phyloP scores from a whole-genome alignment of 768 basidiomycete genomes.

The Russula olivacea region DNA sequence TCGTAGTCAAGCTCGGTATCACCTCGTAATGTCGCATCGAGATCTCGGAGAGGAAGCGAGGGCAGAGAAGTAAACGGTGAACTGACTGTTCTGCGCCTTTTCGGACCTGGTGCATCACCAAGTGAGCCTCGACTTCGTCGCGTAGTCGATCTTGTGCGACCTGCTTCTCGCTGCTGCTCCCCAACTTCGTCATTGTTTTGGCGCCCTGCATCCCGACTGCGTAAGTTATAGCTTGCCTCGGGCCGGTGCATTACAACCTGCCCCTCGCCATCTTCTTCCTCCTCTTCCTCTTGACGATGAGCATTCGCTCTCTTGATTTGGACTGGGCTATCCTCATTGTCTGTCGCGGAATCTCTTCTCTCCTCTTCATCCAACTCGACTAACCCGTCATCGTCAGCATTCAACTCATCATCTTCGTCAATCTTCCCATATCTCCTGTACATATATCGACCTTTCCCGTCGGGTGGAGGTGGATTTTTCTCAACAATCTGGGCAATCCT shows the following conservation, averaged over 20 bases:
- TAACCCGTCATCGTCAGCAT: background rate
- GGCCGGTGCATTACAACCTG: background rate
- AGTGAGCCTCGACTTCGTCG: background rate
- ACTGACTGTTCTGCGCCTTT: constrained; percentile 7
- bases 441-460: constrained; percentile 20
- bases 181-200: background rate
- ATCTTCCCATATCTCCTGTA: constrained; percentile 6
- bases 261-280: constrained; percentile 2
- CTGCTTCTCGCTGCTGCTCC: background rate
- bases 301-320: background rate
- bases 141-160: background rate
- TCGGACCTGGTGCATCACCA: background rate
- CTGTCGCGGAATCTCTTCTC: background rate
- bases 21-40: constrained; percentile 1
- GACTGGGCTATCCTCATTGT: constrained; percentile 6
- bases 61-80: background rate
- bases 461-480: constrained; percentile 6
- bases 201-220: background rate
- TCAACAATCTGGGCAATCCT: constrained; percentile 22
- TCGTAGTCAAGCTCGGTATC: background rate
- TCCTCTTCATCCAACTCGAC: background rate
- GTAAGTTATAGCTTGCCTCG: background rate
- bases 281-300: constrained; percentile 15
- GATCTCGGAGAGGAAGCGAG: background rate
- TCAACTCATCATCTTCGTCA: background rate